Evolutionary conservation across 176 grass and related monocot genomes (phyloP), one percentile per base, ranked within the genome.

Genomic region (Thinopyrum elongatum): DNA sequence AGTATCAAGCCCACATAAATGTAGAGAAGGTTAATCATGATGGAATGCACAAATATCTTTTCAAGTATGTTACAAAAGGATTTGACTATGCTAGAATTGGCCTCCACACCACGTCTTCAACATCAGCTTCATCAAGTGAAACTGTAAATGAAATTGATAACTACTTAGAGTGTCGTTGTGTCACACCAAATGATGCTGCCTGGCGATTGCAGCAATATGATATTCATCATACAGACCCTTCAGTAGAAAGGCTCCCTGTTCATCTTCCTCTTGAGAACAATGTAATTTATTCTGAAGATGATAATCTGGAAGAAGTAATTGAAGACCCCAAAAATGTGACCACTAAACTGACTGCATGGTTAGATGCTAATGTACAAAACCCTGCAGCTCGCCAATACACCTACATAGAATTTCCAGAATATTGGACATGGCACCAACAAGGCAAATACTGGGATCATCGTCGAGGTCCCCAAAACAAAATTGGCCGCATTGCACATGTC

Each of bases 41-140:
- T n/a, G n/a, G n/a, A n/a, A 59, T 78, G 75, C 29, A 78, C 5
- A 60, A 60, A 60, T 78, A 78, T 60, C 30, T 78, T 8, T 78
- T 78, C 17, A 78, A 78, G 33, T 78, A 78, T 25, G 14, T 61
- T 0, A 78, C 55, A 15, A 78, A 78, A 4, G 76, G 76, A 5
- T 61, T 61, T 60, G 76, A 78, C 39, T 36, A 31, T 61, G 31
- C 76, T 0, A 78, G 21, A 25, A 7, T 72, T 72, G 70, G 70
- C 1, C 3, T 72, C 17, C 38, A 44, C 3, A 9, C 1, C 25
- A 42, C 25, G 13, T 42, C 7, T 59, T 59, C 57, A 8, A 59
- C 57, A 22, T 59, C 57, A n/a, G 21, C 22, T 59, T 59, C 70
- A 14, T 14, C 36, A 0, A 0, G 3, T 23, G 3, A 44, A 39